phyloP scores from a whole-genome alignment of 73 alveolate species.

The Paramecium octaurelia region DNA sequence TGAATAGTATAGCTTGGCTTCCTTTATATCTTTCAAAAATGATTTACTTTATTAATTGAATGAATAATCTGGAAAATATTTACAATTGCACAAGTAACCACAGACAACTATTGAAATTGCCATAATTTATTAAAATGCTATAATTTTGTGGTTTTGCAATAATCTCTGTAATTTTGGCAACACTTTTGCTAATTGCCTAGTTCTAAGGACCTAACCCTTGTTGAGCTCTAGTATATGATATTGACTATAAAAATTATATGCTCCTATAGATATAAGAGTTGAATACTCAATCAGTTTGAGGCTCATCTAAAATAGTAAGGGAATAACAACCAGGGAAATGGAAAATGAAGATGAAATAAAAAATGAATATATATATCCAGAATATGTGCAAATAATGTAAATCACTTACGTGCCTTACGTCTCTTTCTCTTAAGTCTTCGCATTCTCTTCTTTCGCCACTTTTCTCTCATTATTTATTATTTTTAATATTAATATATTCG shows the following conservation, averaged over 20 bases:
- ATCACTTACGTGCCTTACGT: conserved; percentile 63
- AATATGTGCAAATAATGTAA: not conserved
- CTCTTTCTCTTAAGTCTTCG: conserved; percentile 68
- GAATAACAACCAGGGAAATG: not conserved
- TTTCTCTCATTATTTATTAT: conserved; percentile 55
- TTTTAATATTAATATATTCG: not conserved
- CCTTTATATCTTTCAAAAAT: not conserved
- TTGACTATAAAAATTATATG: not conserved
- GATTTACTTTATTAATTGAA: not conserved
- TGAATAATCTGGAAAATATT: not conserved
- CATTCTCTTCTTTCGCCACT: conserved; percentile 71
- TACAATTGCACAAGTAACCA: not conserved
- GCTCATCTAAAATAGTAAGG: not conserved
- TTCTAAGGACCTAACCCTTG: not conserved
- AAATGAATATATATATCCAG: not conserved
- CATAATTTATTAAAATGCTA: not conserved
- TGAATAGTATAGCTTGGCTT: not conserved
- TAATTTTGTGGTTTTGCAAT: not conserved
- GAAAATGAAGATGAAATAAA: not conserved
- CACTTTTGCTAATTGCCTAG: not conserved
- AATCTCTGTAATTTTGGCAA: not conserved
- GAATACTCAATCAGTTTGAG: not conserved
- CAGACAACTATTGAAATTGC: not conserved
- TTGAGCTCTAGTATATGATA: not conserved
- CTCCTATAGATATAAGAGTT: not conserved